Conservation (phyloP, 768 basidiomycete species). For the Russula sp. region DNA sequence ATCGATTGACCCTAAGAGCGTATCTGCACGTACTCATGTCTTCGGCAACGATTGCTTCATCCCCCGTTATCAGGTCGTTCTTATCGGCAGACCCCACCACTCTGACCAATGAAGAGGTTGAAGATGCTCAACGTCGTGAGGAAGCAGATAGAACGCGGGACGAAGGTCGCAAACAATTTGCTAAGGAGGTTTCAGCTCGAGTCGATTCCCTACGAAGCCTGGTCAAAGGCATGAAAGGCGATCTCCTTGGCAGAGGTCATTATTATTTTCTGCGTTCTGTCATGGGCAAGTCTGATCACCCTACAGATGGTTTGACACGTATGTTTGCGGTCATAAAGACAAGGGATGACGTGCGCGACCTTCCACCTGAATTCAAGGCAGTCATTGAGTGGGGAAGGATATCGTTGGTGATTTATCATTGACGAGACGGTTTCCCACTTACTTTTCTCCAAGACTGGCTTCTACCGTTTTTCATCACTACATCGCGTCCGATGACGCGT, state of each 20-base stretch:
- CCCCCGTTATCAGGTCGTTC: slow-evolving; percentile 84
- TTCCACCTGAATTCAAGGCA: slow-evolving; percentile 83
- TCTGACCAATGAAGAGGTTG: slow-evolving; percentile 66
- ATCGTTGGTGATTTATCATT: slow-evolving; percentile 58
- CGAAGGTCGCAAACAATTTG: slow-evolving; percentile 82
- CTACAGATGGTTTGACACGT: slow-evolving; percentile 77
- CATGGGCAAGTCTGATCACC: slow-evolving; percentile 12
- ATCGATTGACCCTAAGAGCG: slow-evolving; percentile 87
- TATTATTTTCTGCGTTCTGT: not conserved
- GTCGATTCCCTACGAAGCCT: slow-evolving; percentile 85
- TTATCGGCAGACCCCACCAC: slow-evolving; percentile 71
- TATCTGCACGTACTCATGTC: slow-evolving; percentile 83
- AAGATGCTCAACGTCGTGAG: slow-evolving; percentile 76
- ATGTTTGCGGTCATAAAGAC: slow-evolving; percentile 87
- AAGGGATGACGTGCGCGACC: slow-evolving; percentile 67
- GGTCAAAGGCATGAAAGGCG: slow-evolving; percentile 86
- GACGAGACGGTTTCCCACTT: not conserved
- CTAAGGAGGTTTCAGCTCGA: slow-evolving; percentile 77
- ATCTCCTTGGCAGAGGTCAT: slow-evolving; percentile 82
- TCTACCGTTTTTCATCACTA: slow-evolving; percentile 96
- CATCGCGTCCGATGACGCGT: slow-evolving; percentile 88
- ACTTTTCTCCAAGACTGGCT: slow-evolving; percentile 59
- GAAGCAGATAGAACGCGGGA: slow-evolving; percentile 87
- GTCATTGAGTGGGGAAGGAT: slow-evolving; percentile 97
- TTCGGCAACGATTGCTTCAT: slow-evolving; percentile 71